Evolutionary conservation across 371 early-diverging fungal species (phyloP).

Genomic region (Choanephora cucurbitarum): DNA sequence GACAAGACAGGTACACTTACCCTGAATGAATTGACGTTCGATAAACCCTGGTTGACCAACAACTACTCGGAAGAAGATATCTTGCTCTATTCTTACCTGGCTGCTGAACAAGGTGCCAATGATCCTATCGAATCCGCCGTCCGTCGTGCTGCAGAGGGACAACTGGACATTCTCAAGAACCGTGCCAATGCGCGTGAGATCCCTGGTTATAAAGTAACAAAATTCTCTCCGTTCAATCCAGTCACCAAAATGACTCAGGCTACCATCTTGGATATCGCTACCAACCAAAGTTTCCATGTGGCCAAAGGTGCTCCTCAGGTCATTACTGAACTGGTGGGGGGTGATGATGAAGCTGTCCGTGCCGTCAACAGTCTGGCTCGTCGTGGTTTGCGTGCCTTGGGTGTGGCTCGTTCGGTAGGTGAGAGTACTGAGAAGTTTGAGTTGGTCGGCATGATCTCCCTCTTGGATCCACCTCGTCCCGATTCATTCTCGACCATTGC

Average conservation of each 20-base stretch:
- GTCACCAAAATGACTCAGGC: conserved; percentile 90
- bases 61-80: conserved; percentile 79
- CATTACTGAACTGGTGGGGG: conserved; percentile 82
- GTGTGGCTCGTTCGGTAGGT: conserved; percentile 80
- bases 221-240: conserved; percentile 93
- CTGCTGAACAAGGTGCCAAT: conserved; percentile 88
- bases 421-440: conserved; percentile 61
- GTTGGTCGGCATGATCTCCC: conserved; percentile 77
- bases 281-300: conserved; percentile 75
- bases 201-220: conserved; percentile 84
- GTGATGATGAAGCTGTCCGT: conserved; percentile 77
- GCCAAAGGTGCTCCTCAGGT: conserved; percentile 97
- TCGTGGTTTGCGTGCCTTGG: conserved; percentile 89
- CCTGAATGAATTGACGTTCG: conserved; percentile 83
- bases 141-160: conserved; percentile 82
- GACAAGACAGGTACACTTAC: conserved; percentile 96
- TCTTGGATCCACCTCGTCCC: conserved; percentile 86
- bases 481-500: conserved; percentile 66
- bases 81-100: conserved; percentile 80
- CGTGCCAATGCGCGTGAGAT: conserved; percentile 64
- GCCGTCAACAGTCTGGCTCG: conserved; percentile 85
- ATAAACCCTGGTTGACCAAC: conserved; percentile 80
- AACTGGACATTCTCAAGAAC: conserved; percentile 60
- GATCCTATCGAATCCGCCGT: conserved; percentile 93
- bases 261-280: conserved; percentile 71